Conservation (phyloP, 75 land plant genomes). For the Picea sitchensis region DNA sequence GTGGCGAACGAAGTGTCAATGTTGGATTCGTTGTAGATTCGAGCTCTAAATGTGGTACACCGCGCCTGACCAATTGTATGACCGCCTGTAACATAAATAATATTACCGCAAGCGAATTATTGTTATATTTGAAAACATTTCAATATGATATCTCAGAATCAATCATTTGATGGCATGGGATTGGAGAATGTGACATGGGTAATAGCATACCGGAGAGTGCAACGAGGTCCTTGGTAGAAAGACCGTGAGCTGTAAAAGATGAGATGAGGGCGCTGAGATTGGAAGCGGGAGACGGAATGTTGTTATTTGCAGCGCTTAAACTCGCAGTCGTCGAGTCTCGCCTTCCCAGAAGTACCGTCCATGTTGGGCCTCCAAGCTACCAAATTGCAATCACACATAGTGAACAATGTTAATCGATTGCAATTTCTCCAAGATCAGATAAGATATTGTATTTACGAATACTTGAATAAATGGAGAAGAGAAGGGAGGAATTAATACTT, state of each 20-base stretch:
- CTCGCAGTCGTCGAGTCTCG: constrained; percentile 23
- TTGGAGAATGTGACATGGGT: no score
- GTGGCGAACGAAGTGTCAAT: not conserved
- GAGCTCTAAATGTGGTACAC: constrained; percentile 14
- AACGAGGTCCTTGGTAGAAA: constrained; percentile 18
- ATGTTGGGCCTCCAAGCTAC: constrained; percentile 15
- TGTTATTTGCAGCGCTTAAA: constrained; percentile 5
- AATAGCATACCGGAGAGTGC: constrained; percentile 22
- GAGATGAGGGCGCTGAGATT: constrained; percentile 7
- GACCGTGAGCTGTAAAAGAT: constrained; percentile 16
- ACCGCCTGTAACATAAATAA: not conserved
- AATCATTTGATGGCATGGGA: no score
- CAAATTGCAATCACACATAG: no score
- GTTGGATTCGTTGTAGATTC: constrained; percentile 14
- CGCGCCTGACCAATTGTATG: constrained; percentile 25
- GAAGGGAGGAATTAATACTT: not conserved
- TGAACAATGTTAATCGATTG: no score
- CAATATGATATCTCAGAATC: no score
- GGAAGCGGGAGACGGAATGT: constrained; percentile 15
- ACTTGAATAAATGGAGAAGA: not conserved
- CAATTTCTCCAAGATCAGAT: no score
- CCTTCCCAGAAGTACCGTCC: constrained; percentile 29
- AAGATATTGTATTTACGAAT: not conserved
- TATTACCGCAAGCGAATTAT: no score
- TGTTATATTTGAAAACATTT: no score